Conservation (phyloP, 148 eudicot species). For the Chenopodium berlandieri region DNA sequence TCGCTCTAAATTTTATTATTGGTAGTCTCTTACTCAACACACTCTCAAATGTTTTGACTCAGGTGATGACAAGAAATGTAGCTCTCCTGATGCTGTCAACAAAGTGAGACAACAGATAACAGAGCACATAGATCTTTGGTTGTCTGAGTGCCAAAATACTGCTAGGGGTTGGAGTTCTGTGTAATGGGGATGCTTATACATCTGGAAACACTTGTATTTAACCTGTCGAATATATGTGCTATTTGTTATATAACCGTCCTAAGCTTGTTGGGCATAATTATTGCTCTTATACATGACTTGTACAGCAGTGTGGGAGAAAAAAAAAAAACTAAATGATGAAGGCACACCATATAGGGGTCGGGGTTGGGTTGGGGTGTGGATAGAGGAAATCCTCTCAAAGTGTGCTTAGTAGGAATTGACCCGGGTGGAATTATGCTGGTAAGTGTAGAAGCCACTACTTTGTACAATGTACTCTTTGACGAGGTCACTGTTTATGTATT, state of each 20-base stretch:
- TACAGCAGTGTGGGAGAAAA: no score
- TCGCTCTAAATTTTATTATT: not conserved
- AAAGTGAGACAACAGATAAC: constrained; percentile 78
- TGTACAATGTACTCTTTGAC: no score
- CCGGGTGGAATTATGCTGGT: no score
- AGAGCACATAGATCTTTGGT: constrained; percentile 83
- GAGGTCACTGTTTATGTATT: no score
- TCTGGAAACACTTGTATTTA: not conserved
- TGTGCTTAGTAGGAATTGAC: no score
- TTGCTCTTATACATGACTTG: no score
- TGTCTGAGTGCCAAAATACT: constrained; percentile 70
- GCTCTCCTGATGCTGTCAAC: constrained; percentile 86
- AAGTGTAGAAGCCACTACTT: no score
- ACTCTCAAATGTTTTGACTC: constrained; percentile 9
- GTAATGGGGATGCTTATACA: constrained; percentile 21
- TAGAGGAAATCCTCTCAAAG: no score
- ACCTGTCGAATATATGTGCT: not conserved
- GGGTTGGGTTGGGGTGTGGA: no score
- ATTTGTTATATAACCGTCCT: not conserved
- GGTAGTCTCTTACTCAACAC: not conserved
- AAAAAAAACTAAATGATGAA: no score
- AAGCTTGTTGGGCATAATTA: no score
- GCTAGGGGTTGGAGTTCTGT: constrained; percentile 51
- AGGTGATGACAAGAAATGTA: constrained; percentile 75
- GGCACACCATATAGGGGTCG: no score